A percentile compares a stretch with the other conserved stretches of the same genome.
Conservation (phyloP, 805 yeast genomes). For the Brettanomyces custersianus region DNA sequence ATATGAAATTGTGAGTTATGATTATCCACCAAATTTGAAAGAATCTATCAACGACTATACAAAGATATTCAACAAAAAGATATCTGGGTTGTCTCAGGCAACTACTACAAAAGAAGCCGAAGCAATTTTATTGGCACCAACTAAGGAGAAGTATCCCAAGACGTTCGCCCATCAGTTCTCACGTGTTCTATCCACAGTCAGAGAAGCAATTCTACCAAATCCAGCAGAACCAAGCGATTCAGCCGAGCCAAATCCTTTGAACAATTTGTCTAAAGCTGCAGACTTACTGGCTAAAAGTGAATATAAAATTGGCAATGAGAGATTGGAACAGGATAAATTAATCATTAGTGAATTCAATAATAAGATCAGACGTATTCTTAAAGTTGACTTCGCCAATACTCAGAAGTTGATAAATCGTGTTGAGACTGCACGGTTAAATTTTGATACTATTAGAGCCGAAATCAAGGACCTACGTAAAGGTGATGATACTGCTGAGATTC, state of each 20-base stretch:
- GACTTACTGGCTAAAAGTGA: conserved; percentile 47
- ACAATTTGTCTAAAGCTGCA: conserved; percentile 35
- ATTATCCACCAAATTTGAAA: conserved; percentile 71
- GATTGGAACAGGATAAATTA: conserved; percentile 61
- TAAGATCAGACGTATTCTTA: conserved; percentile 42
- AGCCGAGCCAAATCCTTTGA: not conserved
- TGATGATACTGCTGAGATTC: conserved; percentile 29
- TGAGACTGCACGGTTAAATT: conserved; percentile 57
- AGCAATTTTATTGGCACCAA: conserved; percentile 33
- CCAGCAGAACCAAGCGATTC: conserved; percentile 18
- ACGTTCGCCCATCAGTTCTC: conserved; percentile 68
- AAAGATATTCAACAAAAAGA: conserved; percentile 44
- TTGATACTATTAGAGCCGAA: conserved; percentile 62
- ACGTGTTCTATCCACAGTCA: conserved; percentile 43
- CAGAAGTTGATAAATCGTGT: conserved; percentile 56
- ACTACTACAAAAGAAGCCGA: conserved; percentile 61
- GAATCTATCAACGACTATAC: conserved; percentile 60
- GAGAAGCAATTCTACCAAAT: conserved; percentile 31
- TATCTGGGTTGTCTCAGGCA: conserved; percentile 54
- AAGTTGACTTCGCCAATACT: conserved; percentile 53
- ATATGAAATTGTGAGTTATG: conserved; percentile 68
- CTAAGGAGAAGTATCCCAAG: conserved; percentile 41
- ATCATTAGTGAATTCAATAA: conserved; percentile 52
- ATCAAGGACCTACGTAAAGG: conserved; percentile 29
- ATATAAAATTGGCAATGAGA: conserved; percentile 54